Evolutionary conservation across 2,329 filamentous ascomycete genomes (phyloP).

Genomic region (Hypoxylon sp.): DNA sequence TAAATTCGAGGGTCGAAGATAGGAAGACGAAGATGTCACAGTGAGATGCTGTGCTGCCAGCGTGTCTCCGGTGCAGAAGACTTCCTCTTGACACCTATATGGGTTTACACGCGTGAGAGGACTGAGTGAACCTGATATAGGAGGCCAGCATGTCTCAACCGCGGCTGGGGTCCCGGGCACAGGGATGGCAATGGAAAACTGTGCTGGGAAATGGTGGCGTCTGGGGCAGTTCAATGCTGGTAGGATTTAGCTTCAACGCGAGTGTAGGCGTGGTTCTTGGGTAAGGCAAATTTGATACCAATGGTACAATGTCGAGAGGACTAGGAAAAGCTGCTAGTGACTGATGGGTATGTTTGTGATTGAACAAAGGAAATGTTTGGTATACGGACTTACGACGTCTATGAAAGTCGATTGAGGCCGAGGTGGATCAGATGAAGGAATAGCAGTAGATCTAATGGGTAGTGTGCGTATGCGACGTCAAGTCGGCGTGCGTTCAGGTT

Average conservation of each 20-base stretch:
- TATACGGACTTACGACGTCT: conserved; percentile 8
- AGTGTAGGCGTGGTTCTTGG: conserved; percentile 21
- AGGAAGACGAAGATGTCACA: conserved; percentile 30
- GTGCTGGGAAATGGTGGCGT: conserved; percentile 42
- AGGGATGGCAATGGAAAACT: conserved; percentile 34
- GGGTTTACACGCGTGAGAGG: conserved; percentile 27
- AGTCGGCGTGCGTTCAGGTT: neutral
- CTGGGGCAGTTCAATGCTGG: conserved; percentile 41
- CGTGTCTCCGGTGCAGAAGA: conserved; percentile 38
- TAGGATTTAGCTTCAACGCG: conserved; percentile 32
- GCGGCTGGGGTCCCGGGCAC: conserved; percentile 35
- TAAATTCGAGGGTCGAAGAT: conserved; percentile 32
- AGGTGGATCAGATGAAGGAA: conserved; percentile 14
- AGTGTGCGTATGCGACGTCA: conserved; percentile 1
- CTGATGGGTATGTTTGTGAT: conserved; percentile 8
- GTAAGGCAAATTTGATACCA: conserved; percentile 20
- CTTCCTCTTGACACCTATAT: conserved; percentile 38
- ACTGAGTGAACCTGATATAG: conserved; percentile 31
- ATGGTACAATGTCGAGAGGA: conserved; percentile 8
- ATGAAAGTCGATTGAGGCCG: conserved; percentile 9
- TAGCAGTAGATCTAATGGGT: neutral
- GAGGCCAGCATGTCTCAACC: conserved; percentile 44
- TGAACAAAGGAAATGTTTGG: conserved; percentile 22
- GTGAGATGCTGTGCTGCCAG: conserved; percentile 30
- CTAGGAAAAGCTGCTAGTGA: conserved; percentile 10